Evolutionary conservation across 768 basidiomycete species (phyloP).

Genomic region (Gelatoporia subvermispora): DNA sequence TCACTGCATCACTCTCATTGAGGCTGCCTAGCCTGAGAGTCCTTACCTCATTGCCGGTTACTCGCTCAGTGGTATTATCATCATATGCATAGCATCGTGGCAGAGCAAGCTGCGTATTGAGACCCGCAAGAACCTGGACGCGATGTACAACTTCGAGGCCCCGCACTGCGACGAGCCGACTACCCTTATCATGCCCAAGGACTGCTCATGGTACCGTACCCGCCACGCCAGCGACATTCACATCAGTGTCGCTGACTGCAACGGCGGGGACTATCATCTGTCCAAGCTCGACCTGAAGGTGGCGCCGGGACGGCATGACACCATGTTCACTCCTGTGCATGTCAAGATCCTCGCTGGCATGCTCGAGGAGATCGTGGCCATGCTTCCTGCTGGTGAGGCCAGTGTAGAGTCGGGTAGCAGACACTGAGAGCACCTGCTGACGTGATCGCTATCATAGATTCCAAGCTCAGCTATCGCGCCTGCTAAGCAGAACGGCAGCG

Average conservation of each 20-base stretch:
- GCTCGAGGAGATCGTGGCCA: slow-evolving; percentile 11
- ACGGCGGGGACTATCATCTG: slow-evolving; percentile 25
- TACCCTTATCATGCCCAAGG: slow-evolving; percentile 25
- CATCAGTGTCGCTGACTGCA: slow-evolving; percentile 27
- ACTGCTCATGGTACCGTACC: slow-evolving; percentile 28
- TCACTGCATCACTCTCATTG: slow-evolving; percentile 27
- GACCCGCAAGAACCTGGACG: slow-evolving; percentile 28
- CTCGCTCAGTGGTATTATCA: slow-evolving; percentile 27
- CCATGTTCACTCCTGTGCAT: slow-evolving; percentile 28
- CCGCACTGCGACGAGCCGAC: slow-evolving; percentile 19
- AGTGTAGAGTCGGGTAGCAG: neutral
- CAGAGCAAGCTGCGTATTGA: slow-evolving; percentile 24
- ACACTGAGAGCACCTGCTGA: no score
- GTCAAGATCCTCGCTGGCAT: slow-evolving; percentile 25
- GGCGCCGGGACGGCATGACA: slow-evolving; percentile 23
- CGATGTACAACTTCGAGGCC: slow-evolving; percentile 28
- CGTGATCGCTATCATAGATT: no score
- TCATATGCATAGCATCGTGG: slow-evolving; percentile 25
- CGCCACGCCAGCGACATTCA: slow-evolving; percentile 18
- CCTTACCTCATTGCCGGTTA: slow-evolving; percentile 24
- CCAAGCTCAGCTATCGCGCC: no score
- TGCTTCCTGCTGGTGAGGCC: neutral
- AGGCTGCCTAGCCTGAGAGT: slow-evolving; percentile 19
- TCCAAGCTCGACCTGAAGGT: slow-evolving; percentile 24
- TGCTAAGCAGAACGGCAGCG: no score